phyloP scores from a whole-genome alignment of 129 eudicot species.

The Centaurea solstitialis region DNA sequence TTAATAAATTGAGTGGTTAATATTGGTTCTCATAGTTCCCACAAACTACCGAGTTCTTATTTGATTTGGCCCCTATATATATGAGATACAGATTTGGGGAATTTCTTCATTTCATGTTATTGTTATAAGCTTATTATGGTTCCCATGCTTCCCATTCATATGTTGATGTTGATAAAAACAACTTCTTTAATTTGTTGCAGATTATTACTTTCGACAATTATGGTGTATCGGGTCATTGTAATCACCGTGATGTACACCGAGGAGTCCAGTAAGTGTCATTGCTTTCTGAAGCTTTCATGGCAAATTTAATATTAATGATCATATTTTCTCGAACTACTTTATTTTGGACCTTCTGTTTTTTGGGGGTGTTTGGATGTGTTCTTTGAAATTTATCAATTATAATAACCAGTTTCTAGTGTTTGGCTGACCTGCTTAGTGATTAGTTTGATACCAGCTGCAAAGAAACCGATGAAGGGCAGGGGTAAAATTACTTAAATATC shows the following conservation, averaged over 20 bases:
- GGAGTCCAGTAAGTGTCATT: conserved; percentile 67
- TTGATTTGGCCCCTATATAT: no score
- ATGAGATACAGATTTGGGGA: background rate
- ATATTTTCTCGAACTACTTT: background rate
- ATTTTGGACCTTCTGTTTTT: background rate
- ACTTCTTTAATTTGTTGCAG: conserved; percentile 40
- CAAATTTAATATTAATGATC: background rate
- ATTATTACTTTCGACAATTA: conserved; percentile 75
- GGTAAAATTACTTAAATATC: background rate
- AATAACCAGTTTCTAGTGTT: background rate
- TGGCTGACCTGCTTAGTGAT: background rate
- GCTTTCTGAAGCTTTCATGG: background rate
- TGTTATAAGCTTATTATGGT: background rate
- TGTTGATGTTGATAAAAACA: background rate
- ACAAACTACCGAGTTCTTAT: no score
- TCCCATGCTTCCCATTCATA: background rate
- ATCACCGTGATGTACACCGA: conserved; percentile 74
- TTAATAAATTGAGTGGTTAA: no score
- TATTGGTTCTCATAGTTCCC: no score
- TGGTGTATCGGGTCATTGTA: conserved; percentile 95
- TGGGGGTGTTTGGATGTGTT: background rate
- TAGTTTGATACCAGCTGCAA: background rate
- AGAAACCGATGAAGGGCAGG: background rate
- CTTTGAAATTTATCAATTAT: background rate
- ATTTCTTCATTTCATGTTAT: background rate